These are phyloP conservation scores for Fusarium torulosum DNA, from an alignment of 2,329 filamentous ascomycete genomes.

Conservation along the genomic window DNA sequence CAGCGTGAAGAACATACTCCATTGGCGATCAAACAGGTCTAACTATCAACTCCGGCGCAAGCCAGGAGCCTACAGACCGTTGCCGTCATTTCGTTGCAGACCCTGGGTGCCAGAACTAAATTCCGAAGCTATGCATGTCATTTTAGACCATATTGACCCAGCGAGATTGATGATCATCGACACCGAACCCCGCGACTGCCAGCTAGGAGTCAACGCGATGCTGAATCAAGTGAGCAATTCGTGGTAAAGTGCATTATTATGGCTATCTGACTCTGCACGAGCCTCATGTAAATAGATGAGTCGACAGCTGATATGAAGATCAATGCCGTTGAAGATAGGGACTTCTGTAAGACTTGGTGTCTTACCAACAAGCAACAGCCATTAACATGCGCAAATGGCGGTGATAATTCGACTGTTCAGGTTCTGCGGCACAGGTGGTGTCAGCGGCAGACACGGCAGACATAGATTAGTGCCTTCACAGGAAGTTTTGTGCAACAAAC, in stretches of 20 bases:
- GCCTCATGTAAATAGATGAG: neutral
- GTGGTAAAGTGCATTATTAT: neutral
- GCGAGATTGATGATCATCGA: conserved; percentile 10
- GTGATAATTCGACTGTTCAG: neutral
- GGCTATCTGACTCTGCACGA: neutral
- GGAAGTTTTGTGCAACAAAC: neutral
- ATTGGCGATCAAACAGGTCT: conserved; percentile 17
- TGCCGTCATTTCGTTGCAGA: conserved; percentile 29
- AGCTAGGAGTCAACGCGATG: neutral
- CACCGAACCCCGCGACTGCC: neutral
- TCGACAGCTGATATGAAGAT: neutral
- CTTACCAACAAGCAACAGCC: neutral
- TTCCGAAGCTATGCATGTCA: conserved; percentile 38
- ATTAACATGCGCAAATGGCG: conserved; percentile 9
- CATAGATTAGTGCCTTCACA: neutral
- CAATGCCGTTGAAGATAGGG: neutral
- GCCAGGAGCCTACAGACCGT: conserved; percentile 8
- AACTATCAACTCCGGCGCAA: neutral
- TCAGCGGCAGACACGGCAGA: conserved; percentile 1
- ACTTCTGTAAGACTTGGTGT: neutral
- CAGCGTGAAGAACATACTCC: conserved; percentile 1
- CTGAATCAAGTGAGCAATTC: conserved; percentile 3
- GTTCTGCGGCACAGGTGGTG: neutral
- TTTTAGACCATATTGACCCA: conserved; percentile 15
- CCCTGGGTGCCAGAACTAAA: conserved; percentile 6